Percentiles rank a stretch among this genome's conserved stretches.
phyloP scores from a whole-genome alignment of 2,329 filamentous ascomycete genomes.

The Mycosphaerelloides madeirae region DNA sequence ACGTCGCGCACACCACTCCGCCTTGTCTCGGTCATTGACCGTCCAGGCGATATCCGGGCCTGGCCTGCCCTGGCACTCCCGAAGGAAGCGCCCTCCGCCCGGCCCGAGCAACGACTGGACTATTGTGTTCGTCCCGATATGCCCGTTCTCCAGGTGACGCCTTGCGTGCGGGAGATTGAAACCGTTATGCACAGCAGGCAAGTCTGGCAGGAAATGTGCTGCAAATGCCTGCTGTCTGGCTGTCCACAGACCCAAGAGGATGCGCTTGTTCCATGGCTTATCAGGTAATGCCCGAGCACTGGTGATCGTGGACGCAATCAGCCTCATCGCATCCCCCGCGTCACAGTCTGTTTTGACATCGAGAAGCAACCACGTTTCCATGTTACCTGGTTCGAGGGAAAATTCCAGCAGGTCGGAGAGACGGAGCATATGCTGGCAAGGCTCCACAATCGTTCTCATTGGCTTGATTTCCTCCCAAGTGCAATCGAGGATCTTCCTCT shows the following conservation, averaged over 20 bases:
- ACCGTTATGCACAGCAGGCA: constrained; percentile 61
- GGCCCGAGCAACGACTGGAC: constrained; percentile 64
- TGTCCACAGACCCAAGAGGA: constrained; percentile 78
- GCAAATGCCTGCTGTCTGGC: constrained; percentile 64
- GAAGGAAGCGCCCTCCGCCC: constrained; percentile 61
- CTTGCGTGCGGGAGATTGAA: constrained; percentile 62
- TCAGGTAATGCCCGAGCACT: constrained; percentile 14
- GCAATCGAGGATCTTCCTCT: constrained; percentile 68
- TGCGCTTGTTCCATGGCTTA: constrained; percentile 64
- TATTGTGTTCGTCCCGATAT: constrained; percentile 74
- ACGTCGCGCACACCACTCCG: constrained; percentile 70
- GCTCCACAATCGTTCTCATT: constrained; percentile 61
- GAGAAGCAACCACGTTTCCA: constrained; percentile 72
- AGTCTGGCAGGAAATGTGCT: constrained; percentile 56
- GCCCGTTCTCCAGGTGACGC: constrained; percentile 61
- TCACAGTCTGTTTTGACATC: constrained; percentile 82
- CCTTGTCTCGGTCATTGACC: constrained; percentile 69
- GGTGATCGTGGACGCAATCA: constrained; percentile 59
- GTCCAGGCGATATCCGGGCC: constrained; percentile 76
- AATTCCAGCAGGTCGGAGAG: constrained; percentile 71
- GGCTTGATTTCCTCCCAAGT: constrained; percentile 68
- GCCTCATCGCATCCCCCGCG: constrained; percentile 62
- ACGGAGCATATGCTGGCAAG: constrained; percentile 66
- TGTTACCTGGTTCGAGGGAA: constrained; percentile 57
- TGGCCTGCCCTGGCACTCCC: constrained; percentile 38